A percentile compares a stretch with the other conserved stretches of the same genome.
phyloP scores from a whole-genome alignment of 768 basidiomycete genomes.

The Tulasnella sp. region DNA sequence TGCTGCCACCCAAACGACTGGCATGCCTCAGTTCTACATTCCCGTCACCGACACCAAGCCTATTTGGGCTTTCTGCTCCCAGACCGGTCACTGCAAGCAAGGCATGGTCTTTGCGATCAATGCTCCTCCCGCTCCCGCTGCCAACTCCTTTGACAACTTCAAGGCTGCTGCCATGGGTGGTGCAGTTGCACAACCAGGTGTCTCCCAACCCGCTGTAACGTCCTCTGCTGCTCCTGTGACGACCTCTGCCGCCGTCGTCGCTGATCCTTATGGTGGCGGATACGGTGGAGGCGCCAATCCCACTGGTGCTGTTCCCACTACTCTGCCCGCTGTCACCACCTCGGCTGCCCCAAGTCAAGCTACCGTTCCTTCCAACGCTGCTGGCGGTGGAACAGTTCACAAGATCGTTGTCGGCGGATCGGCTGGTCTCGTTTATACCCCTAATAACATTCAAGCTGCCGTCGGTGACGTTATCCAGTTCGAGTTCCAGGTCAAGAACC shows the following conservation, averaged over 20 bases:
- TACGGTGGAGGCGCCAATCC: slow-evolving; percentile 11
- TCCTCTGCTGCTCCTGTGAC: not conserved
- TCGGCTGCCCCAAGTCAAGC: not conserved
- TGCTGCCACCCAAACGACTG: slow-evolving; percentile 27
- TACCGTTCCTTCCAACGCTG: slow-evolving; percentile 1
- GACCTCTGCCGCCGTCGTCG: not conserved
- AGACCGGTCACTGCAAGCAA: slow-evolving; percentile 16
- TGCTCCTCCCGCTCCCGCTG: slow-evolving; percentile 13
- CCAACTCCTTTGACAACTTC: slow-evolving; percentile 15
- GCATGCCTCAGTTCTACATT: slow-evolving; percentile 20
- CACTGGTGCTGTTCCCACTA: slow-evolving; percentile 2
- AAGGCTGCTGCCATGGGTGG: slow-evolving; percentile 7
- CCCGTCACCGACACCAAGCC: slow-evolving; percentile 42
- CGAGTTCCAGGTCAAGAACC: slow-evolving; percentile 14
- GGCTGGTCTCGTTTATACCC: slow-evolving; percentile 7
- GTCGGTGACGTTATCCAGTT: slow-evolving; percentile 18
- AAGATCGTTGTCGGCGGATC: slow-evolving; percentile 17
- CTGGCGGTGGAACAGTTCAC: slow-evolving; percentile 14
- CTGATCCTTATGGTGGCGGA: not conserved
- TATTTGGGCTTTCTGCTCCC: slow-evolving; percentile 41
- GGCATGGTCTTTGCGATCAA: slow-evolving; percentile 21
- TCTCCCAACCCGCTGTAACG: not conserved
- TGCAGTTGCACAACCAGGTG: not conserved
- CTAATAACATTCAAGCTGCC: slow-evolving; percentile 12
- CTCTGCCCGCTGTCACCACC: no score